phyloP scores from a whole-genome alignment of 202 grass and related monocot species.

The Schoenoplectus tabernaemontani region DNA sequence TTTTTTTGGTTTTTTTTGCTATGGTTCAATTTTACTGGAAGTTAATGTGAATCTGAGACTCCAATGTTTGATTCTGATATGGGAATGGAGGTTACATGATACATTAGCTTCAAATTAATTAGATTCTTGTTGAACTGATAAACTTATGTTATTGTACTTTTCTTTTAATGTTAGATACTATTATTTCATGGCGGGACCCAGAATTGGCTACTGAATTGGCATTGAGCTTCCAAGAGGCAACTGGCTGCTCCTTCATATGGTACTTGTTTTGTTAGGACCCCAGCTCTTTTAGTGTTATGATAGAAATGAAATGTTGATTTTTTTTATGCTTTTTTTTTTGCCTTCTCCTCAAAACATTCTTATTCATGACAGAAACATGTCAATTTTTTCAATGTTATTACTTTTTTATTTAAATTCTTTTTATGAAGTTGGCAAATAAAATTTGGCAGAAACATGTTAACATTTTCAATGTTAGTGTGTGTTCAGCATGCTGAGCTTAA shows the following conservation, averaged over 20 bases:
- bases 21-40: not conserved
- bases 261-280: slow-evolving; percentile 26
- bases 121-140: not conserved
- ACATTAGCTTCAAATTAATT: not conserved
- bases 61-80: not conserved
- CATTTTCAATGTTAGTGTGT: slow-evolving; percentile 3
- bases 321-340: too few species aligned
- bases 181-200: slow-evolving; percentile 77
- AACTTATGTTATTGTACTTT: slow-evolving; percentile 16
- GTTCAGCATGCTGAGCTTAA: not conserved
- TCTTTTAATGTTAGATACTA: slow-evolving; percentile 43
- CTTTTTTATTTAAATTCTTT: slow-evolving; percentile 31
- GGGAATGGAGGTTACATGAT: not conserved
- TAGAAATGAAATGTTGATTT: too few species aligned
- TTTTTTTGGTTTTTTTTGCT: not conserved
- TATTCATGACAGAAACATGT: not conserved
- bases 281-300: not conserved
- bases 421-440: slow-evolving; percentile 59
- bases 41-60: not conserved
- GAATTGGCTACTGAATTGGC: slow-evolving; percentile 51
- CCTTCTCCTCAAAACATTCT: not conserved
- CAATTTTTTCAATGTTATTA: not conserved
- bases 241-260: slow-evolving; percentile 76
- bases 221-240: slow-evolving; percentile 70
- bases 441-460: too few species aligned